A percentile compares a stretch with the other conserved stretches of the same genome.
phyloP scores from a whole-genome alignment of 2,329 filamentous ascomycete genomes.

The Botrytis fragariae region DNA sequence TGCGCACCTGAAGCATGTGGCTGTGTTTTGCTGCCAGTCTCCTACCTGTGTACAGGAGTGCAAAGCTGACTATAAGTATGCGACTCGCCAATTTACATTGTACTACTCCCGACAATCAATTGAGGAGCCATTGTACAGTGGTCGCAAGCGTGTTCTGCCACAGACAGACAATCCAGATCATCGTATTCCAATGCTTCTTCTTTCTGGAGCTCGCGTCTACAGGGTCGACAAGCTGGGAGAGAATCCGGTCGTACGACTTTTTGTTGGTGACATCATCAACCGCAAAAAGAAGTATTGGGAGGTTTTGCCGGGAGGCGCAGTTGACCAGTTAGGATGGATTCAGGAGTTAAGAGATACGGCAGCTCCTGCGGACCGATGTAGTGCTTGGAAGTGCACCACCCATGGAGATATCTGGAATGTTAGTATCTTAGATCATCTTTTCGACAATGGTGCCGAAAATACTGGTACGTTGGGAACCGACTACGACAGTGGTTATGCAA shows the following conservation, averaged over 20 bases:
- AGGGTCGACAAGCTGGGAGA: background rate
- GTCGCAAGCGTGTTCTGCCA: background rate
- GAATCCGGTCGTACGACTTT: background rate
- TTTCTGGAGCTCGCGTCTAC: background rate
- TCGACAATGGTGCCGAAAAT: background rate
- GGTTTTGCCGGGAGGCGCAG: background rate
- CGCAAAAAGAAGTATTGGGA: slow-evolving; percentile 14
- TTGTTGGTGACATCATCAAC: background rate
- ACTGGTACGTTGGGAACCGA: too few relatives aligned
- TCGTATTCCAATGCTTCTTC: background rate
- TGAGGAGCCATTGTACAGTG: background rate
- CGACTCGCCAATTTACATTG: background rate
- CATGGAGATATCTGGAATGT: slow-evolving; percentile 2
- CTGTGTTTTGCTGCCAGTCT: slow-evolving; percentile 7
- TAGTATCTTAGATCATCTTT: background rate
- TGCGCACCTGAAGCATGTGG: background rate
- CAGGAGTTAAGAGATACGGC: background rate
- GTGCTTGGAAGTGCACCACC: slow-evolving; percentile 2
- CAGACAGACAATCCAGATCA: background rate
- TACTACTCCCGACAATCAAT: background rate
- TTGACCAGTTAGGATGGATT: background rate
- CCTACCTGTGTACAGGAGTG: background rate
- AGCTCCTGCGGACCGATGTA: background rate
- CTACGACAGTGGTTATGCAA: background rate
- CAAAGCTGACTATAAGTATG: background rate